Percentiles rank a stretch among this genome's conserved stretches.
Conservation (phyloP, 139 green algal genomes). For the Picochlorum sp. region DNA sequence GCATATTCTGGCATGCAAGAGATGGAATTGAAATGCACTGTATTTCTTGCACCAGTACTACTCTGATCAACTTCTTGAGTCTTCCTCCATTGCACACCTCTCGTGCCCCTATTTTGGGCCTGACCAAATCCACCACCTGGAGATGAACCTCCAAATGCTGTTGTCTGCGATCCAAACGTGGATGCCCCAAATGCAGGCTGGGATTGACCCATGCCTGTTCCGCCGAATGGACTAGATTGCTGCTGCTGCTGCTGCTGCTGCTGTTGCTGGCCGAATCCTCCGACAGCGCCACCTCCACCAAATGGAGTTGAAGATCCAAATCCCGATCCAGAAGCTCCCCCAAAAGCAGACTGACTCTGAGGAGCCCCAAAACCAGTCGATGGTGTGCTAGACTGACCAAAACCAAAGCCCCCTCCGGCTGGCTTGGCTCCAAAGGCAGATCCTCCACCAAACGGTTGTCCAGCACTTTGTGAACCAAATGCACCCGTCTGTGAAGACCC, state of each 20-base stretch:
- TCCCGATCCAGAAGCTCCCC: constrained; percentile 12
- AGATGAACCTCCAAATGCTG: constrained; percentile 36
- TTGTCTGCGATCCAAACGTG: constrained; percentile 8
- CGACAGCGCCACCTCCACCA: too few species aligned
- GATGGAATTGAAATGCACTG: constrained; percentile 60
- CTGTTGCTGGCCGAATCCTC: too few species aligned
- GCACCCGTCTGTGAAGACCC: neutral
- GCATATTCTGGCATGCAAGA: constrained; percentile 69
- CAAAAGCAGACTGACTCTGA: constrained; percentile 31
- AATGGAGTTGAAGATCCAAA: constrained; percentile 27
- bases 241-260: neutral
- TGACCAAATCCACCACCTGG: constrained; percentile 31
- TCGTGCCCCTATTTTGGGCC: constrained; percentile 34
- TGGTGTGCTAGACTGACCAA: neutral
- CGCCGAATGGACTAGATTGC: constrained; percentile 10
- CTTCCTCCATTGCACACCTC: constrained; percentile 44
- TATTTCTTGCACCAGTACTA: constrained; percentile 15
- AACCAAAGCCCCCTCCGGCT: constrained; percentile 3
- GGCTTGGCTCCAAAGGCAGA: neutral
- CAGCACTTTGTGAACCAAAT: neutral
- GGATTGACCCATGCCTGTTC: neutral
- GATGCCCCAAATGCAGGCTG: constrained; percentile 19
- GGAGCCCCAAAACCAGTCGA: constrained; percentile 38
- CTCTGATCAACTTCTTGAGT: constrained; percentile 48
- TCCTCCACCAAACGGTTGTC: neutral